Percentiles rank a stretch among this genome's conserved stretches.
Conservation (phyloP, 257 asterid species). For the Rubia yunnanensis region DNA sequence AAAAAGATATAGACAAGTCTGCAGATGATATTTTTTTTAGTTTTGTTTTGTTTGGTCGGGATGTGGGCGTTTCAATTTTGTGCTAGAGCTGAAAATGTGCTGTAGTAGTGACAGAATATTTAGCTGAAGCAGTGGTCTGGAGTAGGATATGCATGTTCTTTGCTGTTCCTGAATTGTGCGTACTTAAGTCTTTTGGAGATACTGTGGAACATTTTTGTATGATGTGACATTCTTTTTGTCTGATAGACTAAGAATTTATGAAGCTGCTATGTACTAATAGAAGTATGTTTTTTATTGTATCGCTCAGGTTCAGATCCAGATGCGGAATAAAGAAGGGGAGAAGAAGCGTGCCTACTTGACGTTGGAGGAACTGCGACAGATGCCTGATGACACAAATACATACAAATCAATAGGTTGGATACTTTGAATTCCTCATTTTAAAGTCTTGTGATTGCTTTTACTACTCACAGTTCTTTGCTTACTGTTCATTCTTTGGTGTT, state of each 20-base stretch:
- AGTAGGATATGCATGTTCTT: not conserved
- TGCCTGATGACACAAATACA: slow-evolving; percentile 74
- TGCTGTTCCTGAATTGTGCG: not conserved
- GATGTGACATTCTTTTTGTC: not conserved
- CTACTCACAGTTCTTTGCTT: not conserved
- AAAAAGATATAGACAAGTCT: too few relatives aligned
- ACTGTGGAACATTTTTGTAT: not conserved
- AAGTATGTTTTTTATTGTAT: not conserved
- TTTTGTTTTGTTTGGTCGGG: not conserved
- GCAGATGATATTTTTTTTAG: not conserved
- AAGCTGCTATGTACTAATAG: not conserved
- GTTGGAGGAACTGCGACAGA: slow-evolving; percentile 72
- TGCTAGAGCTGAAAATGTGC: slow-evolving; percentile 2
- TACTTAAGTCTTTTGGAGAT: not conserved
- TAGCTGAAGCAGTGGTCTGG: not conserved
- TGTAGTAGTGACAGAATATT: not conserved
- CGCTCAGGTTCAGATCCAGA: slow-evolving; percentile 70
- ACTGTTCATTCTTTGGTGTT: not conserved
- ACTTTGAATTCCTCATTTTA: not conserved
- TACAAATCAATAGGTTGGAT: slow-evolving; percentile 67
- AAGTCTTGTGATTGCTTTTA: not conserved
- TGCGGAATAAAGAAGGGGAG: slow-evolving; percentile 74
- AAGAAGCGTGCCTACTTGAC: slow-evolving; percentile 92
- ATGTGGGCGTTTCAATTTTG: not conserved
- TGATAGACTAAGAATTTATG: not conserved